Base-by-base conservation (phyloP, 139 green algal species). In the Coelastrella sp. region DNA sequence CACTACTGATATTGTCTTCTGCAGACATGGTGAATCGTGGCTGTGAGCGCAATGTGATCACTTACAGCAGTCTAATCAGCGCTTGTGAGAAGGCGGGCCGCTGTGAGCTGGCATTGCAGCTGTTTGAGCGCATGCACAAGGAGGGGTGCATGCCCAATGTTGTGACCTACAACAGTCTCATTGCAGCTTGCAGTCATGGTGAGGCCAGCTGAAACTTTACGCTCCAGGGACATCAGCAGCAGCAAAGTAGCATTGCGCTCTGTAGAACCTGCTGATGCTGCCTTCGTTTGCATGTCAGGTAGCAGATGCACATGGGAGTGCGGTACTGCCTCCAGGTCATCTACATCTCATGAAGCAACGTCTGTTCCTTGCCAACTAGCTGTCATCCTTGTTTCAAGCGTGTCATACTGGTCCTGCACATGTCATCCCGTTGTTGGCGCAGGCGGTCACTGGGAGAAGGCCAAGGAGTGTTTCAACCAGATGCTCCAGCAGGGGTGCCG, bases 81-180 rank as follows among this genome's bases (percentile, higher is more conserved):
- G 93, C 94, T 12, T 95, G 92, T 72, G 93, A 96, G 82, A 94
- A 94, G 90, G 91, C 90, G 22, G 95, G 96, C 9, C 94, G 94
- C 65, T 95, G 92, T 90, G 93, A 97, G 72, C 89, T 97, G 56
- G 95, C 96, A n/a, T 68, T 97, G 79, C 93, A 96, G 84, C 90
- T 97, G 75, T 96, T 97, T 89, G 83, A 91, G 11, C 88, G 82
- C 72, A 95, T 96, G 94, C 92, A 95, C 66, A 90, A 92, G 63
- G 94, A 96, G 91, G 93, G 94, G 76, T 97, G 94, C 94, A 94
- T 93, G 63, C 96, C 97, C 68, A 98, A 98, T 81, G 94, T 97
- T 12, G 97, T 98, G 6, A 98, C 96, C 25, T 98, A 96, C 94
- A 98, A 98, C 95, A 95, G 93, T 8, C 94, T 98, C 82, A 98